Evolutionary conservation across 169 alveolate genomes (phyloP).

Genomic region (Perkinsus olseni): DNA sequence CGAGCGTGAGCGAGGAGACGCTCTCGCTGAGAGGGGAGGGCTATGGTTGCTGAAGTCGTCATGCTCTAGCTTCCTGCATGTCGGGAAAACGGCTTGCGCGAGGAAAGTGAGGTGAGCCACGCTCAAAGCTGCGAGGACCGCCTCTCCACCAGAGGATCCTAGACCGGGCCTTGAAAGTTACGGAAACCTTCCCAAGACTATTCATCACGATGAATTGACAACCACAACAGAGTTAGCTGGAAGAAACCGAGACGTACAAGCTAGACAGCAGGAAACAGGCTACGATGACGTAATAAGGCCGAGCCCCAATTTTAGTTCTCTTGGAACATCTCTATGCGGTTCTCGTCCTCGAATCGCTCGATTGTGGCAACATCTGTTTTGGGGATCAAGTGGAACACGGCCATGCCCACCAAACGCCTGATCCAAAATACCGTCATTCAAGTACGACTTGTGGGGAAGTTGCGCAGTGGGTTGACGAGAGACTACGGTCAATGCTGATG

Average conservation of each 20-base stretch:
- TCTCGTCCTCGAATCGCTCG: background rate
- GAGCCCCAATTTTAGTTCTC: background rate
- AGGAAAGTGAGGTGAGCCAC: no score
- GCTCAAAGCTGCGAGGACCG: no score
- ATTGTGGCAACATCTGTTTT: background rate
- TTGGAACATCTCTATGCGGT: background rate
- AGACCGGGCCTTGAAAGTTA: no score
- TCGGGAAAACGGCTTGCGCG: no score
- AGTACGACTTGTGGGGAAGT: no score
- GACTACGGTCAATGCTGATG: no score
- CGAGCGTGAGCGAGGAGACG: background rate
- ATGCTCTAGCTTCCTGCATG: background rate
- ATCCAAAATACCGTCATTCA: no score
- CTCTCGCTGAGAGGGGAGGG: background rate
- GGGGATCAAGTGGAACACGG: background rate
- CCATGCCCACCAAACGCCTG: background rate
- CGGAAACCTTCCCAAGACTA: no score
- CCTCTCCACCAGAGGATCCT: no score
- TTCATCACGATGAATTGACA: no score
- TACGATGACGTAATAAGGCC: background rate
- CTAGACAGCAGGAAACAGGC: background rate
- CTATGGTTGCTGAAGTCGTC: background rate
- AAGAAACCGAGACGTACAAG: background rate
- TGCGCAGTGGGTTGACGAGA: no score
- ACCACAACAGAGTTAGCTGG: background rate